Evolutionary conservation across 441 rosid species (phyloP).

Genomic region (Euphorbia schlechtendalii): DNA sequence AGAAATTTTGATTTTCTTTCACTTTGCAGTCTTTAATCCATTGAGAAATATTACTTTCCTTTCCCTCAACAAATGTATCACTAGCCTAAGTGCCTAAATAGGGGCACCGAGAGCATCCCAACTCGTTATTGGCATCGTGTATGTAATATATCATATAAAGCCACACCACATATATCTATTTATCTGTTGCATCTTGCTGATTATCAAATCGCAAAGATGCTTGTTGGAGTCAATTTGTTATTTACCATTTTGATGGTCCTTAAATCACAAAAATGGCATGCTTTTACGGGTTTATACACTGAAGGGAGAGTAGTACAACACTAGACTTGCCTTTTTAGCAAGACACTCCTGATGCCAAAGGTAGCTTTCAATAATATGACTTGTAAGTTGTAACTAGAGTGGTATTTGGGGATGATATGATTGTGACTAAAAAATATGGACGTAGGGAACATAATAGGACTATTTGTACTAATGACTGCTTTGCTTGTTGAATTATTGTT

Average conservation of each 20-base stretch:
- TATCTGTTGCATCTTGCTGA: not conserved
- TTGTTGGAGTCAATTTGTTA: conserved; percentile 1
- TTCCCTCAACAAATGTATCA: not conserved
- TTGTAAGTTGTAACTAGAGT: too few species aligned
- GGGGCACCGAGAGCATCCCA: not conserved
- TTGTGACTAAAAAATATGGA: not conserved
- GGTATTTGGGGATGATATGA: too few species aligned
- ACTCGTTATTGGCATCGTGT: not conserved
- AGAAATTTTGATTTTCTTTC: not conserved
- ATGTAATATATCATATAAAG: too few species aligned
- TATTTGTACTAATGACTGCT: not conserved
- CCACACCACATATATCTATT: too few species aligned
- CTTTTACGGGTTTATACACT: not conserved
- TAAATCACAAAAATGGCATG: not conserved
- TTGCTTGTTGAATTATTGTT: not conserved
- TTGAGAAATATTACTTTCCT: not conserved
- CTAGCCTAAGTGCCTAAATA: not conserved
- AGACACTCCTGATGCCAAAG: not conserved
- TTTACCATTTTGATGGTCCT: not conserved
- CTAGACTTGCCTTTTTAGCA: not conserved
- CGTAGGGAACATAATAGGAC: not conserved
- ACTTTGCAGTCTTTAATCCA: not conserved
- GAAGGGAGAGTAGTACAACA: not conserved
- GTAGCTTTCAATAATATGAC: not conserved
- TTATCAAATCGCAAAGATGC: not conserved